Evolutionary conservation across 2,329 filamentous ascomycete species (phyloP), one percentile per base, ranked within the genome.

Genomic region (Akanthomyces uredinophilus): DNA sequence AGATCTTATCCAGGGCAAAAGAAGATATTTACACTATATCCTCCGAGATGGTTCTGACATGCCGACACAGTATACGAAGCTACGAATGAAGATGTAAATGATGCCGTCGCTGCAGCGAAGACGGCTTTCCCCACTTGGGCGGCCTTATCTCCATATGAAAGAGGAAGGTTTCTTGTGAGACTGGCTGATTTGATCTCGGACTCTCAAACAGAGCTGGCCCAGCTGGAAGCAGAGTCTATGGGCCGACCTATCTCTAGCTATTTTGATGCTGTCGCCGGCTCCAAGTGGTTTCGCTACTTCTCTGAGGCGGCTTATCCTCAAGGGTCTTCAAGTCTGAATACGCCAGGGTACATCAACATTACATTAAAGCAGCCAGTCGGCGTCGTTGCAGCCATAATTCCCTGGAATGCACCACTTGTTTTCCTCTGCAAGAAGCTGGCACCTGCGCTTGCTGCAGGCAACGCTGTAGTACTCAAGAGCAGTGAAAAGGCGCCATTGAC

Each of bases 301-400:
- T 73, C 79, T 27, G 75, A 78, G 65, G 75, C 77, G 68, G 70
- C 72, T 8, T 69, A 72, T 1, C 76, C 79, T 29, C 75, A 79
- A 65, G 81, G 81, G 24, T 72, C 76, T 55, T 75, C 78, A 1
- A 78, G 75, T 57, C 67, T 82, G 35, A 78, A 82, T 66, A 81
- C 78, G 0, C 80, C 80, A 0, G 79, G 79, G 4, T 74, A 75
- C 61, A 65, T 82, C 16, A 78, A 70, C 59, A 69, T 83, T 70
- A 78, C 78, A 18, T 66, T 81, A 0, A 75, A 77, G 16, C 79
- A 84, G 68, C 82, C 81, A 0, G 78, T 75, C 47, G 81, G 81
- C n/a, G 81, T 84, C 2, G 78, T 77, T 0, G 83, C 76, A 2
- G 75, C 74, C n/a, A 87, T 87, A 60, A 83, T 85, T 56, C 83